Conservation (phyloP, 2,329 filamentous ascomycete species). For the Hypocrella siamensis region DNA sequence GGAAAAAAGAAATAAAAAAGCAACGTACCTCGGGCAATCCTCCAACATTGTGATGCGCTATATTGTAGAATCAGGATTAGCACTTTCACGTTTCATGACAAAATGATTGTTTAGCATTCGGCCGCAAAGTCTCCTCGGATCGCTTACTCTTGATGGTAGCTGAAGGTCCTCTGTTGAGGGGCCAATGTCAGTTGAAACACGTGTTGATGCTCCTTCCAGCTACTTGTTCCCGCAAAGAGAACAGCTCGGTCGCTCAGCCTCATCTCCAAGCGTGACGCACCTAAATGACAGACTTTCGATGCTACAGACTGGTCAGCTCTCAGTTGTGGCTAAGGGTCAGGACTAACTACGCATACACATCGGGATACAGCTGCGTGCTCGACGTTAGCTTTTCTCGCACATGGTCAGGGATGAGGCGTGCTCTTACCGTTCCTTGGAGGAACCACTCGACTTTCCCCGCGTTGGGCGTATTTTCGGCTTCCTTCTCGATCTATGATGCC, state of each 20-base stretch:
- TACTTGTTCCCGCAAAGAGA: too few species aligned
- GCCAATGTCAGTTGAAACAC: too few species aligned
- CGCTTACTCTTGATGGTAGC: conserved; percentile 30
- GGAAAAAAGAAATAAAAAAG: too few species aligned
- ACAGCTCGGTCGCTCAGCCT: too few species aligned
- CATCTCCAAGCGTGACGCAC: too few species aligned
- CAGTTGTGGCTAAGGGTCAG: too few species aligned
- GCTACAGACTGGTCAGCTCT: too few species aligned
- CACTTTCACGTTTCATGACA: not conserved
- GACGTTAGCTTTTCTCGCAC: not conserved
- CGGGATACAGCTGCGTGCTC: not conserved
- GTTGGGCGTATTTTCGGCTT: conserved; percentile 46
- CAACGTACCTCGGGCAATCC: conserved; percentile 50
- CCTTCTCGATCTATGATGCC: conserved; percentile 48
- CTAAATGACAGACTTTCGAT: too few species aligned
- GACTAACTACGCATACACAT: not conserved
- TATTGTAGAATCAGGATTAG: not conserved
- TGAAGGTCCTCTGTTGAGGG: conserved; percentile 31
- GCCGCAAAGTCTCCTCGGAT: too few species aligned
- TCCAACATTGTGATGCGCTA: conserved; percentile 44
- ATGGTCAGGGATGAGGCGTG: not conserved
- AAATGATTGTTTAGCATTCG: not conserved
- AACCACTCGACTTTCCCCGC: conserved; percentile 75
- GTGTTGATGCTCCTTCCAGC: too few species aligned
- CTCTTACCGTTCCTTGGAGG: conserved; percentile 63